These are phyloP conservation scores for Clathrus columnatus DNA, from an alignment of 768 basidiomycete species.

Conservation along the genomic window DNA sequence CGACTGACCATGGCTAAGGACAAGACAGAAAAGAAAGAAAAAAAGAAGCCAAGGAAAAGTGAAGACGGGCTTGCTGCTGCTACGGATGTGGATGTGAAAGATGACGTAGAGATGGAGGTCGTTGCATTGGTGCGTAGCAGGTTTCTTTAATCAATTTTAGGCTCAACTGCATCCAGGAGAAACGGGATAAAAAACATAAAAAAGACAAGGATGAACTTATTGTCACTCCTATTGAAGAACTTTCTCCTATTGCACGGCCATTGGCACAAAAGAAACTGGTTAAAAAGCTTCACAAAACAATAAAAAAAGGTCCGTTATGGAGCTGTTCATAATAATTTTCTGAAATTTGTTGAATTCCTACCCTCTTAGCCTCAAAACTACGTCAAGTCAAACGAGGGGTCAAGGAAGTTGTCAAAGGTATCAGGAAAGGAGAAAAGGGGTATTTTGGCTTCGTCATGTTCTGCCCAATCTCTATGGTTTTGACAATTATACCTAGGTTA, in stretches of 20 bases:
- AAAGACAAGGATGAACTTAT: constrained; percentile 56
- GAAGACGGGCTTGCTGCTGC: constrained; percentile 23
- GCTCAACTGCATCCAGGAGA: constrained; percentile 19
- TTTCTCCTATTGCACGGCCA: constrained; percentile 91
- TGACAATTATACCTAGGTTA: constrained; percentile 45
- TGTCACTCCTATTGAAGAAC: constrained; percentile 63
- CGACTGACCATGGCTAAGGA: constrained; percentile 59
- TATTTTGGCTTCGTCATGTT: constrained; percentile 17
- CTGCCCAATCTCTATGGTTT: not conserved
- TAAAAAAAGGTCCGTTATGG: constrained; percentile 75
- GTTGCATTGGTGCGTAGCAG: constrained; percentile 14
- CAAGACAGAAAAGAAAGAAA: constrained; percentile 69
- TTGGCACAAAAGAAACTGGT: constrained; percentile 87
- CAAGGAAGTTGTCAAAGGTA: constrained; percentile 96
- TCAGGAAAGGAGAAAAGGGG: constrained; percentile 97
- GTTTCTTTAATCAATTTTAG: constrained; percentile 7
- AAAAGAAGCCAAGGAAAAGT: constrained; percentile 47
- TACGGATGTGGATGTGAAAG: constrained; percentile 32
- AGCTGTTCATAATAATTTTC: not conserved
- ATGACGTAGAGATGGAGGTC: constrained; percentile 28
- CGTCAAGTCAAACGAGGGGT: constrained; percentile 96
- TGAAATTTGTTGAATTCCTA: not conserved
- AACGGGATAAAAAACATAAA: constrained; percentile 47
- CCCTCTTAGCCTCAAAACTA: constrained; percentile 70
- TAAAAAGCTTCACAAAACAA: constrained; percentile 91